These are phyloP conservation scores for Psidium friedrichsthalianum DNA, from an alignment of 345 rosid species.

Conservation along the genomic window DNA sequence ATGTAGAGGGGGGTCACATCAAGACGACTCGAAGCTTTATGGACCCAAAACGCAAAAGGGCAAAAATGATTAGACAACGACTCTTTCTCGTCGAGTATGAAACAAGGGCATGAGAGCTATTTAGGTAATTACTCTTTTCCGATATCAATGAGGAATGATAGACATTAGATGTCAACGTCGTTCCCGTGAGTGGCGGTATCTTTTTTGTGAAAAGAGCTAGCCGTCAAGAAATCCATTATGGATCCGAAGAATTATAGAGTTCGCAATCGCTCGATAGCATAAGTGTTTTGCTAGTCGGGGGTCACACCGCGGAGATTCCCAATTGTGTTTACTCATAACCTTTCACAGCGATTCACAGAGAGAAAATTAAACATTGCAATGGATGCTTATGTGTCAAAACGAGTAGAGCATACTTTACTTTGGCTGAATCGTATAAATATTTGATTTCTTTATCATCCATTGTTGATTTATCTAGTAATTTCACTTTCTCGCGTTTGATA, in stretches of 20 bases:
- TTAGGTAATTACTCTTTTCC: neutral
- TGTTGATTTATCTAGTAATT: neutral
- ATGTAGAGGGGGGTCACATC: neutral
- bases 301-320: neutral
- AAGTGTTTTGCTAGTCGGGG: neutral
- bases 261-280: neutral
- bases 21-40: neutral
- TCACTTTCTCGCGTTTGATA: neutral
- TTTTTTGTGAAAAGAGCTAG: neutral
- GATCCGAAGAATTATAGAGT: accelerated
- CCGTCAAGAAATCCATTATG: neutral
- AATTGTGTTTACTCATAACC: neutral
- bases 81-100: neutral
- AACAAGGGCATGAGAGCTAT: neutral
- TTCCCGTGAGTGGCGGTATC: neutral
- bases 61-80: neutral
- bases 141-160: neutral
- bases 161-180: neutral
- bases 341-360: neutral
- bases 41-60: neutral
- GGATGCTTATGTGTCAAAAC: neutral
- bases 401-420: neutral
- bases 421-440: neutral
- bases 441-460: neutral
- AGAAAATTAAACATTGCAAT: neutral